phyloP scores from a whole-genome alignment of 208 protist species.

The Trypanosoma platydactyli region DNA sequence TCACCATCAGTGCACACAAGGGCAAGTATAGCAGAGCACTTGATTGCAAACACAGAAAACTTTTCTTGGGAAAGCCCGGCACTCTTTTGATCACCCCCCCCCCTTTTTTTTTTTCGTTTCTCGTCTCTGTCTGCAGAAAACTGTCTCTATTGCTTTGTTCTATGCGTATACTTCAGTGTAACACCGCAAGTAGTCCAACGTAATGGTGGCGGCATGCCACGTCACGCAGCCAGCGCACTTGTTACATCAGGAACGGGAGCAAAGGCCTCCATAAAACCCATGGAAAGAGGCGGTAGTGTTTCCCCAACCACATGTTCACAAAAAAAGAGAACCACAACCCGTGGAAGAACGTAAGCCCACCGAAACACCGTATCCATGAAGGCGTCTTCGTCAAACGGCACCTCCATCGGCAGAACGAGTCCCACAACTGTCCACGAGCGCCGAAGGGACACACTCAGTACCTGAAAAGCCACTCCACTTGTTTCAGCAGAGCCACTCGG shows the following conservation, averaged over 20 bases:
- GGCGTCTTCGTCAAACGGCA: constrained; percentile 39
- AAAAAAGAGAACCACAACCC: constrained; percentile 34
- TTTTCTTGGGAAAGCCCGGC: too few species aligned
- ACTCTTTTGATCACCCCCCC: background rate
- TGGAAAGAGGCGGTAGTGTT: constrained; percentile 4
- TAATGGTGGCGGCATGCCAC: background rate
- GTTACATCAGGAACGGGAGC: constrained; percentile 9
- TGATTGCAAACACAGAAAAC: too few species aligned
- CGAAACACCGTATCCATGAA: constrained; percentile 51
- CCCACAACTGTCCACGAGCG: constrained; percentile 39
- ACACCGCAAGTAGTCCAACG: background rate
- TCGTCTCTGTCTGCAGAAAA: background rate
- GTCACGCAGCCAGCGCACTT: constrained; percentile 9
- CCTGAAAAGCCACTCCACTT: constrained; percentile 38
- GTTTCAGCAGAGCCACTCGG: constrained; percentile 3
- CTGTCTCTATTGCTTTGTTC: too few species aligned
- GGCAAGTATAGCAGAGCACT: too few species aligned
- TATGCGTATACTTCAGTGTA: too few species aligned
- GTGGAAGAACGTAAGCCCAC: constrained; percentile 41
- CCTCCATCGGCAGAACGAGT: constrained; percentile 20
- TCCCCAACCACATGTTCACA: background rate
- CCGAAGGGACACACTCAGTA: constrained; percentile 41
- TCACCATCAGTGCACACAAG: too few species aligned
- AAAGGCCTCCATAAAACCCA: constrained; percentile 26
- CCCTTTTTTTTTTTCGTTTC: background rate